A percentile compares a stretch with the other conserved stretches of the same genome.
These are phyloP conservation scores for Mesotaenium endlicherianum DNA, from an alignment of 139 green algal species.

Conservation along the genomic window DNA sequence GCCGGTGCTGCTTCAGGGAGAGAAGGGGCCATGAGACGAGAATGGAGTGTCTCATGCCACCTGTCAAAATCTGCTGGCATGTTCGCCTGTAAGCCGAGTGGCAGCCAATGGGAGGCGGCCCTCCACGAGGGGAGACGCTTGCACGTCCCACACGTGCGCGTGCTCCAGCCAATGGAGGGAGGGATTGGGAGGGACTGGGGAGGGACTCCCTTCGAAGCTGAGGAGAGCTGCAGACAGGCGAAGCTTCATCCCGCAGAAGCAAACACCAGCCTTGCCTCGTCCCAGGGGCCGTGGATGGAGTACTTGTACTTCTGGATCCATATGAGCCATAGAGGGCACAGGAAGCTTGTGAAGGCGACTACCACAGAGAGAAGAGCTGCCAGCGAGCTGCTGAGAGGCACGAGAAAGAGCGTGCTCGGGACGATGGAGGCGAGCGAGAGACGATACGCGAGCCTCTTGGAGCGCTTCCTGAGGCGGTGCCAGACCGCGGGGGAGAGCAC, in stretches of 20 bases:
- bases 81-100: no score
- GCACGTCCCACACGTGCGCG: no score
- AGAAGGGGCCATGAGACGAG: no score
- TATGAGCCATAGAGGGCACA: slow-evolving; percentile 79
- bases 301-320: slow-evolving; percentile 86
- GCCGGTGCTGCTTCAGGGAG: no score
- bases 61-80: no score
- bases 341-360: slow-evolving; percentile 57
- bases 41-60: no score
- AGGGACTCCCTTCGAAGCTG: no score
- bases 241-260: neutral
- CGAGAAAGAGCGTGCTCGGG: neutral
- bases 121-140: no score
- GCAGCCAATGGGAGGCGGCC: no score
- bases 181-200: no score
- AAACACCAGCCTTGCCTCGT: slow-evolving; percentile 42
- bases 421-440: slow-evolving; percentile 14
- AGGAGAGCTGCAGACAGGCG: neutral
- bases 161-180: no score
- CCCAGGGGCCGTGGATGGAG: slow-evolving; percentile 65
- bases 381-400: slow-evolving; percentile 8
- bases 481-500: slow-evolving; percentile 75
- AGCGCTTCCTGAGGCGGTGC: neutral
- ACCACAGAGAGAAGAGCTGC: slow-evolving; percentile 18
- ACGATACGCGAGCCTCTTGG: neutral